Conservation (phyloP, 2,329 filamentous ascomycete genomes). For the Ophiostoma ulmi region DNA sequence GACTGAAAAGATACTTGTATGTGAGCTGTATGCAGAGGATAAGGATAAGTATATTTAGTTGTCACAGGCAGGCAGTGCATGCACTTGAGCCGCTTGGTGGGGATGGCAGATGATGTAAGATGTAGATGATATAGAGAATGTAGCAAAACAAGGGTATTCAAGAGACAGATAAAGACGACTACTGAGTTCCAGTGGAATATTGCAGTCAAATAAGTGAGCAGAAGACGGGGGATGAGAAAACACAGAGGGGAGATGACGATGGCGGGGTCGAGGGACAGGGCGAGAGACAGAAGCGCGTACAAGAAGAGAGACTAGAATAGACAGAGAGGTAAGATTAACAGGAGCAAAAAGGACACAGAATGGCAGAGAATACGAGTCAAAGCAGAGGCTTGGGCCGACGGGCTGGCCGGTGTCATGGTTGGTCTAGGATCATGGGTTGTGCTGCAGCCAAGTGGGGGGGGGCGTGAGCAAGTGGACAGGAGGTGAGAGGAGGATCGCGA, state of each 20-base stretch:
- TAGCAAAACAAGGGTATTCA: background rate
- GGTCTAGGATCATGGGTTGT: conserved; percentile 13
- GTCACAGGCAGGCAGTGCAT: conserved; percentile 9
- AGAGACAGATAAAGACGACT: background rate
- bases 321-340: background rate
- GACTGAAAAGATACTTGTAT: background rate
- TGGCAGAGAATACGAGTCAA: background rate
- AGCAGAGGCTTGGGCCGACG: conserved; percentile 12
- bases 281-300: background rate
- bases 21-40: background rate
- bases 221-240: conserved; percentile 5
- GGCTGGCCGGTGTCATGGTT: conserved; percentile 19
- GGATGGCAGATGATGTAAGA: background rate
- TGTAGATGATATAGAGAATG: background rate
- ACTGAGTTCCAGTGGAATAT: background rate
- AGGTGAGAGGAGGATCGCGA: background rate
- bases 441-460: conserved; percentile 26
- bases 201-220: background rate
- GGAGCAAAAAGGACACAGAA: background rate
- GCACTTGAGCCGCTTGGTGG: conserved; percentile 10
- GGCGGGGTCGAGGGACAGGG: conserved; percentile 1
- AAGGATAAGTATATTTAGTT: background rate
- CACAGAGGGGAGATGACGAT: background rate
- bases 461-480: conserved; percentile 21
- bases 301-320: background rate